These are phyloP conservation scores for Megacollybia marginata DNA, from an alignment of 768 basidiomycete species.

Conservation along the genomic window DNA sequence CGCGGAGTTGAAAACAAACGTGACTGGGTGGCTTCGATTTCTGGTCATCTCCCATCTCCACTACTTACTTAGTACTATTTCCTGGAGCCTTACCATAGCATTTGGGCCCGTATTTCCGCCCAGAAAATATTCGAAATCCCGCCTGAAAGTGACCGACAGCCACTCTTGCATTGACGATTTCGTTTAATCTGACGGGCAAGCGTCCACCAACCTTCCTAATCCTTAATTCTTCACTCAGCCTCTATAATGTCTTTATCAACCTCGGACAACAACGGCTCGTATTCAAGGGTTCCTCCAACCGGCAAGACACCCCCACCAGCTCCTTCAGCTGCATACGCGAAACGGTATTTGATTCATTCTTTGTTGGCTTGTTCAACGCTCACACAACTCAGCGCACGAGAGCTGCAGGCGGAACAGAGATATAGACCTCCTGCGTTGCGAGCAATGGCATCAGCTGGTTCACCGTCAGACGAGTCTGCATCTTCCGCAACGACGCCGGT, in stretches of 20 bases:
- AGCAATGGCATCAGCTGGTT: constrained; percentile 59
- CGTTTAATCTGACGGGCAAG: constrained; percentile 21
- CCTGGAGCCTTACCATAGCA: constrained; percentile 49
- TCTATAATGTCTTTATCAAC: constrained; percentile 91
- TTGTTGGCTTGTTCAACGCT: background rate
- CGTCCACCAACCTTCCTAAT: constrained; percentile 50
- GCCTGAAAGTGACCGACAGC: constrained; percentile 17
- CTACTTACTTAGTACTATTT: constrained; percentile 26
- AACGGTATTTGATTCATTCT: constrained; percentile 47
- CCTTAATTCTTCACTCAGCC: constrained; percentile 63
- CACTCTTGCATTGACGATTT: constrained; percentile 17
- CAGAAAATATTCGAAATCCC: background rate
- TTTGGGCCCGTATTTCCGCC: constrained; percentile 26
- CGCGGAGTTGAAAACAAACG: constrained; percentile 5
- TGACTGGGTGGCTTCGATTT: background rate
- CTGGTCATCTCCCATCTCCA: constrained; percentile 28
- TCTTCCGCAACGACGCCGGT: constrained; percentile 50
- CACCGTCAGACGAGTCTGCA: constrained; percentile 63
- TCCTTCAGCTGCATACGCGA: constrained; percentile 83
- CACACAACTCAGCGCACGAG: constrained; percentile 58
- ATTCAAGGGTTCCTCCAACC: constrained; percentile 69
- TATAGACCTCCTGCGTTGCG: constrained; percentile 81
- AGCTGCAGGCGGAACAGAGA: constrained; percentile 76
- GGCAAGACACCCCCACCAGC: constrained; percentile 89
- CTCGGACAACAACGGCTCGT: constrained; percentile 73